These are phyloP conservation scores for Aspergillus sp. DNA, from an alignment of 2,329 filamentous ascomycete genomes.

Conservation along the genomic window DNA sequence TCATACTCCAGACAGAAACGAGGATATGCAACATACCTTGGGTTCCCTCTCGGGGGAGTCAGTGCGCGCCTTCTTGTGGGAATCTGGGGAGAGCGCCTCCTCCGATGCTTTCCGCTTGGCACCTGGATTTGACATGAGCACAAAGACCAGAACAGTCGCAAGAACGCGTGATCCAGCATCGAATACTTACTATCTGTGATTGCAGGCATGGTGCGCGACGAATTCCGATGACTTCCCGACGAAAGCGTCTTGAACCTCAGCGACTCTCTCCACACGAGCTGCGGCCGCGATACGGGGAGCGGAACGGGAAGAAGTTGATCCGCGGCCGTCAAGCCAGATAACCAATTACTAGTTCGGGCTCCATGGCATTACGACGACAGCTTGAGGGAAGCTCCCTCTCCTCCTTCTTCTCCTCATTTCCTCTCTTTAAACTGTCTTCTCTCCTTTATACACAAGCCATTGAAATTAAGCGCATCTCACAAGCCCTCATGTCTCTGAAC, in stretches of 20 bases:
- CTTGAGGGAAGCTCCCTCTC: constrained; percentile 14
- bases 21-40: constrained; percentile 28
- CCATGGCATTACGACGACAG: constrained; percentile 11
- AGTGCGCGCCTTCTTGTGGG: constrained; percentile 53
- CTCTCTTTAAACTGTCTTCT: not conserved
- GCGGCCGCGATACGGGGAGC: constrained; percentile 21
- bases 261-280: constrained; percentile 20
- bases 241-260: constrained; percentile 7
- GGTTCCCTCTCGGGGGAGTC: constrained; percentile 45
- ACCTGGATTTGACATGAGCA: constrained; percentile 26
- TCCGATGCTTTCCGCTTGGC: constrained; percentile 55
- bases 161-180: not conserved
- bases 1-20: not conserved
- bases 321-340: constrained; percentile 27
- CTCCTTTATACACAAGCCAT: constrained; percentile 1
- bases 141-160: not conserved
- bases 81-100: constrained; percentile 47
- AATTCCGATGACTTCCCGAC: not conserved
- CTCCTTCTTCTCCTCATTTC: constrained; percentile 1
- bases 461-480: not conserved
- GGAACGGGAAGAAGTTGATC: constrained; percentile 28
- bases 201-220: constrained; percentile 27
- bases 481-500: constrained; percentile 66
- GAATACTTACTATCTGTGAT: constrained; percentile 37
- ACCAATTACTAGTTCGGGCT: constrained; percentile 6